Base-by-base conservation (phyloP, 2,329 filamentous ascomycete genomes). In the Aureobasidium sp. region DNA sequence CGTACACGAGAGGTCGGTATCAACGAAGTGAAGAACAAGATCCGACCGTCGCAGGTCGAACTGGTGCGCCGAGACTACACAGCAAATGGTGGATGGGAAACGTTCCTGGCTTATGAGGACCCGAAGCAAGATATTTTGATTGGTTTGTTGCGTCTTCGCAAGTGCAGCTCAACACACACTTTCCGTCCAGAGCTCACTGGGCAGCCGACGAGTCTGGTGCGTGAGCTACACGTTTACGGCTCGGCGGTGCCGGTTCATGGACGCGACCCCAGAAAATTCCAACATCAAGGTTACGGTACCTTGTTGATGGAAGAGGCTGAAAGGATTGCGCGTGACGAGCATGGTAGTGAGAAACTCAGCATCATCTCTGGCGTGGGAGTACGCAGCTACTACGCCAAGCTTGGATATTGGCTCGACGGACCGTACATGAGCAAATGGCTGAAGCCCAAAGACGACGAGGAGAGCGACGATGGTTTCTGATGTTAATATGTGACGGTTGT, bases 1-100 rank as follows among this genome's bases (percentile, higher is more conserved):
- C 87, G 94, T 15, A 99, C 94, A 1, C 86, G 94, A 64, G 94
- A 99, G 77, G 94, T 99, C 27, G 94, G 94, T 63, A 92, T 99
- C 77, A 99, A 99, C 74, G 94, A 99, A 77, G 93, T 99, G 67
- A 99, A 99, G 80, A 87, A 99, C 81, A 97, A 97, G 80, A 97
- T 99, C 68, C 84, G 93, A 1, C 94, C 94, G 0, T 95, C 92
- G 67, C 93, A 99, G 74, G 90, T 99, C 63, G 94, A 99, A 79
- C 85, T 99, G 22, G 88, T 99, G 34, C 87, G 94, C 29, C 84
- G 94, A 67, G 94, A 99, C 77, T 99, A 99, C 75, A 84, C 86
- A 0, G 94, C 94, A 67, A 99, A 99, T 73, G 92, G 89, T 42
- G 95, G 94, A 27, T 99, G 94, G 94, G 94, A 99, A 76, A 99